Evolutionary conservation across 345 rosid genomes (phyloP), one percentile per base, ranked within the genome.

Genomic region (Brassica incana): DNA sequence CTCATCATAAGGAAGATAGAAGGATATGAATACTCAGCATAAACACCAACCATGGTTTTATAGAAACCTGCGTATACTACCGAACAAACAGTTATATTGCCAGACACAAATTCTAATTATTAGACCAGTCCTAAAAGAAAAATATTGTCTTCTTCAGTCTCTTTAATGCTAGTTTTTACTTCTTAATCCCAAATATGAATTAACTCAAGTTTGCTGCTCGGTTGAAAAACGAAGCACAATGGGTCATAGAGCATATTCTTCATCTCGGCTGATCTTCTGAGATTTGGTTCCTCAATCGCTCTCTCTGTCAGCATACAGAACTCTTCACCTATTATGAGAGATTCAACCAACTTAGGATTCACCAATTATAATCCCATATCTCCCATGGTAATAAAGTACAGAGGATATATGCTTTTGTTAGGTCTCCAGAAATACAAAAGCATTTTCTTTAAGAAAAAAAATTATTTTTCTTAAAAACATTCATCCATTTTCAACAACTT

Each of bases 261-360:
- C 97, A 90, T 92, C 85, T 87, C 95, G 0, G 97, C 87, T 67
- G 89, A 89, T 81, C 97, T 88, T 86, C 99, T 87, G 0, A 88
- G 88, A 87, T 92, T 94, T 0, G 88, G 85, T 66, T 92, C 97
- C 38, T 89, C 97, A 56, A 92, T 87, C 20, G 96, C 98, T 25
- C 95, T 83, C 85, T 93, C 93, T 2, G 90, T 87, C 64, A 93
- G 88, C 27, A 91, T 93, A 23, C 90, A 93, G 95, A 88, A 83
- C 87, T 93, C 85, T 90, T 85, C 74, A 89, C 92, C 97, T 90
- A 33, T 83, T 38, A 16, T 65, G 29, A 36, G 36, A 14, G 3
- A 27, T 25, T 5, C 20, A 69, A 68, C 25, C 30, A 56, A 56
- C 10, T 56, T 56, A 18, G 20, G 25, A 15, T 56, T 16, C 61